Conservation (phyloP, 257 asterid genomes). For the Nicotiana attenuata region DNA sequence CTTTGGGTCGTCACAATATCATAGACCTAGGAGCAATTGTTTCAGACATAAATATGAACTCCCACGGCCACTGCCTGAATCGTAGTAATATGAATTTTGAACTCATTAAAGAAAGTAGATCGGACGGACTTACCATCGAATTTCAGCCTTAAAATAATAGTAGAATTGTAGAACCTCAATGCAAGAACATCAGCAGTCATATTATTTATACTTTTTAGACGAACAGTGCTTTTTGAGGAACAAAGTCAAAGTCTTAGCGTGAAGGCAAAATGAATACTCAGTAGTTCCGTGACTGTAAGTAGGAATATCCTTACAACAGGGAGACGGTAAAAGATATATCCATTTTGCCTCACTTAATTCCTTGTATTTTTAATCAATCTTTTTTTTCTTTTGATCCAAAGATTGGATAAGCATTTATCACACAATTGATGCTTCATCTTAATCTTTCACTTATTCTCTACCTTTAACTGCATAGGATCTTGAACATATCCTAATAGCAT, state of each 20-base stretch:
- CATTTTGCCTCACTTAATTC: neutral
- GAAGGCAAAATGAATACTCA: slow-evolving; percentile 17
- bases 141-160: slow-evolving; percentile 64
- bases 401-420: too few relatives aligned
- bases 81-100: neutral
- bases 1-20: too few relatives aligned
- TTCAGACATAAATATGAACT: too few relatives aligned
- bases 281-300: neutral
- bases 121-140: slow-evolving; percentile 49
- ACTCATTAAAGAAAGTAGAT: slow-evolving; percentile 6
- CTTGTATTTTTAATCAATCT: too few relatives aligned
- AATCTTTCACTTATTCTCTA: too few relatives aligned
- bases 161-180: slow-evolving; percentile 63
- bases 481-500: too few relatives aligned
- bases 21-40: too few relatives aligned
- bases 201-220: slow-evolving; percentile 51
- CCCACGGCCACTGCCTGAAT: too few relatives aligned
- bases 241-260: slow-evolving; percentile 55
- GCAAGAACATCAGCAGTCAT: slow-evolving; percentile 72
- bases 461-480: too few relatives aligned
- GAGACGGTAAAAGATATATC: neutral
- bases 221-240: slow-evolving; percentile 63
- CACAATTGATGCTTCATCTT: too few relatives aligned
- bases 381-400: too few relatives aligned
- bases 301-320: neutral